Evolutionary conservation across 495 filamentous ascomycete species (phyloP), one percentile per base, ranked within the genome.

Genomic region (Immersiella caudata): DNA sequence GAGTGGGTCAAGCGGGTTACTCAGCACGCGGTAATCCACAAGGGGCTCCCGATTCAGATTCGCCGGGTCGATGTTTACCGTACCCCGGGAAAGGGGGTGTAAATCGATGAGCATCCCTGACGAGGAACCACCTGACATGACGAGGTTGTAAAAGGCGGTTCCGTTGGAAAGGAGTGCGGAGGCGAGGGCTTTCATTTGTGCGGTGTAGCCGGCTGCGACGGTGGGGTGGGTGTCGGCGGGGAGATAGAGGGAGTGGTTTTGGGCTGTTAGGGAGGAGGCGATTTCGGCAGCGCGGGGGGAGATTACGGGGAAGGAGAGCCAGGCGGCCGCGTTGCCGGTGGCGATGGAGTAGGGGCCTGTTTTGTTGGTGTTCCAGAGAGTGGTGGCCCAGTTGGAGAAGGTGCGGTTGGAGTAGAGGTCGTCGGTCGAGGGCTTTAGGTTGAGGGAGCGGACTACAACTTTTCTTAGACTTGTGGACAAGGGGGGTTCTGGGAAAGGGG

Each of bases 21-120:
- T 70, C 14, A 85, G 76, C 8, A 79, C 78, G 46, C 82, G 77
- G 62, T 82, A 84, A 74, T 85, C 83, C 11, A 84, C 79, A 0
- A 81, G 52, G 0, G 82, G 82, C 54, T 76, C 75, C 2, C 72
- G 66, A 46, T 70, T 69, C 8, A 80, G 81, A 65, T 79, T 74
- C 5, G 69, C 27, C 0, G 71, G 60, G 77, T 85, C 75, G 65
- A 85, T 78, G 61, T 78, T 78, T 25, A 85, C 76, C 0, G 76
- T 83, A 20, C 83, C 82, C 3, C 83, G 77, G 50, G 75, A 79
- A 0, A 83, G 69, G 0, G 83, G 81, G 64, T 84, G 80, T 36
- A 83, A 72, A 62, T 80, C 72, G 49, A 81, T 72, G 11, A 82
- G 36, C 0, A 78, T 68, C 27, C 79, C 78, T 40, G 67, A 74